Base-by-base conservation (phyloP, 225 moss, liverwort and hornwort genomes). In the Neckera pumila region DNA sequence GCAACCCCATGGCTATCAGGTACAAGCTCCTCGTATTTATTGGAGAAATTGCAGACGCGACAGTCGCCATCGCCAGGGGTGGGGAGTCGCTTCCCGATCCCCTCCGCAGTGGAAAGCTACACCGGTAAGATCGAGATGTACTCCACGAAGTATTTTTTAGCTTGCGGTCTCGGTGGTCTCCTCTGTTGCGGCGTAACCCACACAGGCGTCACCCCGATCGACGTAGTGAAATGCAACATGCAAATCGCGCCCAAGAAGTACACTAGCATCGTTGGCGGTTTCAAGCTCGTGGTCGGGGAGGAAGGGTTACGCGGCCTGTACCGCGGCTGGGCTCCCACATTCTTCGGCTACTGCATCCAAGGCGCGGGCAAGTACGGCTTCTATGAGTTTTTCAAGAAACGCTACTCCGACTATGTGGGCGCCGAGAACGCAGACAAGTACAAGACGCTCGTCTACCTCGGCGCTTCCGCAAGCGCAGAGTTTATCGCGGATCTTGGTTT, bases 201-300 rank as follows among this genome's bases (percentile, higher is more conserved):
- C 92, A 92, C 95, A 17, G 73, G 36, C 9, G 88, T 98, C 69
- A 98, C 98, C 5, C 98, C 98, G 5, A 83, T 97, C 19, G 98
- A 98, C 83, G 98, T 98, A 2, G 96, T 98, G 80, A 98, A 98
- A 86, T 98, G 98, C 93, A 98, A 98, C 88, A 98, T 98, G 98
- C 98, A 98, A 87, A 98, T 97, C 73, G 98, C 97, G 57, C 95
- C 96, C 8, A 86, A 81, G 65, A 97, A 95, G 90, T 98, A 97
- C 85, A 93, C 88, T 3, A 91, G 81, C 88, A 79, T 96, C 27
- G 0, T 40, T 3, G 75, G 67, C 6, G 92, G 91, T 4, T 95
- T 98, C 90, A 23, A 62, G 31, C 85, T 90, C 17, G 92, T 92
- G 30, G 74, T 96, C 7, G 63, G 78, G 19, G 94, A 94, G 63